phyloP scores from a whole-genome alignment of 176 grass and related monocot species.

The Bromus sterilis region DNA sequence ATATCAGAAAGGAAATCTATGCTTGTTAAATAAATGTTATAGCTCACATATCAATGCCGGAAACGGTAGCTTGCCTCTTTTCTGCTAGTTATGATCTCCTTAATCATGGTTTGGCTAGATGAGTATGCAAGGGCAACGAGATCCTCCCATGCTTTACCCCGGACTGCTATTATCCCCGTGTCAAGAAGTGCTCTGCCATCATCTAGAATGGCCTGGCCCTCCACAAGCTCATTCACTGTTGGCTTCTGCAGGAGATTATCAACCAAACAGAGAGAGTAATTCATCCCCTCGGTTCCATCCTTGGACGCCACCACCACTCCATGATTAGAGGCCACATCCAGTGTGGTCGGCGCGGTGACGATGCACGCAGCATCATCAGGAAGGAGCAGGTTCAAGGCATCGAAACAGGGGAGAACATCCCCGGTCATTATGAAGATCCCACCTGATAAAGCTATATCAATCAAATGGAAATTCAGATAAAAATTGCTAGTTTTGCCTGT shows the following conservation, averaged over 20 bases:
- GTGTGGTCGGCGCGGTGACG: constrained; percentile 70
- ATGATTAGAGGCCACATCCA: constrained; percentile 81
- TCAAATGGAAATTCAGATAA: not conserved
- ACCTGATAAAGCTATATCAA: constrained; percentile 46
- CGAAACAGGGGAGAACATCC: constrained; percentile 93
- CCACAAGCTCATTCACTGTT: constrained; percentile 48
- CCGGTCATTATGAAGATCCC: constrained; percentile 98
- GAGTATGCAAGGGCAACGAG: constrained; percentile 57
- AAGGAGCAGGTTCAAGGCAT: constrained; percentile 59
- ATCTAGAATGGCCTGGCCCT: constrained; percentile 53
- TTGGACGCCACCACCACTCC: constrained; percentile 76
- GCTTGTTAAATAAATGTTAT: constrained; percentile 10
- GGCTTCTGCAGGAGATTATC: constrained; percentile 88
- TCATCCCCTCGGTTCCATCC: constrained; percentile 25
- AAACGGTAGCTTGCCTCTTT: constrained; percentile 89
- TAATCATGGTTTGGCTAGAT: constrained; percentile 53
- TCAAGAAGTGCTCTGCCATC: constrained; percentile 83
- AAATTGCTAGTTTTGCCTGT: not conserved
- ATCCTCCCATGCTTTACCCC: constrained; percentile 79
- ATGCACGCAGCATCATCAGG: constrained; percentile 71
- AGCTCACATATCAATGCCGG: constrained; percentile 14
- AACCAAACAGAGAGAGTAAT: constrained; percentile 54
- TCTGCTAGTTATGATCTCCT: constrained; percentile 47
- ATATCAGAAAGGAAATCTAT: not conserved
- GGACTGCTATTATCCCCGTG: constrained; percentile 83